Base-by-base conservation (phyloP, 306 rosid genomes). In the Rosa persica region DNA sequence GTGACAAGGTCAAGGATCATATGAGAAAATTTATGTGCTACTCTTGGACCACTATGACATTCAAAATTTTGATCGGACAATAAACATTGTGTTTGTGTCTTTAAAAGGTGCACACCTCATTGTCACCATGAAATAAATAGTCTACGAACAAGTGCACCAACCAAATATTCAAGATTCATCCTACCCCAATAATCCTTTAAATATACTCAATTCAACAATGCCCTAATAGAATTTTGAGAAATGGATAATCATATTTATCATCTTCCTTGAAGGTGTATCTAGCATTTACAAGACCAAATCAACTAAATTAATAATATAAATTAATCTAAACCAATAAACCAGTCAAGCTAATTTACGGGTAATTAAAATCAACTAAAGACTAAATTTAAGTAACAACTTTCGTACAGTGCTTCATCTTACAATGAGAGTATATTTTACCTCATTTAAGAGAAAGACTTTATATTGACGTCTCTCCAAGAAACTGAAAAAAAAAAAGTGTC, bases 91-190 rank as follows among this genome's bases (percentile, higher is more conserved):
- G 20, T 64, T 64, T 40, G 61, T 47, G 44, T 27, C 25, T 46
- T 12, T 30, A 30, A 62, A 62, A 19, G 66, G 74, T 42, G 38
- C 72, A 62, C 72, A 62, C 60, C 72, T 47, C 44, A 25, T 43
- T 17, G 12, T 42, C 47, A 77, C 23, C 40, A 30, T 51, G 74
- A 51, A 36, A 58, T 58, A 58, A 77, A 67, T 49, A 77, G 54
- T 67, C 42, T 22, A 49, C 39, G 57, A 77, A 67, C 67, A 71
- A 67, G 20, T 48, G 22, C 65, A 77, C 25, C 67, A 61, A 77
- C 65, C 67, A 67, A 36, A 8, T 77, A 38, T 51, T 60, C 74
- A 77, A 47, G 19, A 23, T 60, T 10, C 38, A 60, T 9, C 60
- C 60, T 8, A 6, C 23, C 60, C 60, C 27, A n/a, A 5, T 55